Base-by-base conservation (phyloP, 1,139 yeast genomes). In the Kluyveromyces sp. region DNA sequence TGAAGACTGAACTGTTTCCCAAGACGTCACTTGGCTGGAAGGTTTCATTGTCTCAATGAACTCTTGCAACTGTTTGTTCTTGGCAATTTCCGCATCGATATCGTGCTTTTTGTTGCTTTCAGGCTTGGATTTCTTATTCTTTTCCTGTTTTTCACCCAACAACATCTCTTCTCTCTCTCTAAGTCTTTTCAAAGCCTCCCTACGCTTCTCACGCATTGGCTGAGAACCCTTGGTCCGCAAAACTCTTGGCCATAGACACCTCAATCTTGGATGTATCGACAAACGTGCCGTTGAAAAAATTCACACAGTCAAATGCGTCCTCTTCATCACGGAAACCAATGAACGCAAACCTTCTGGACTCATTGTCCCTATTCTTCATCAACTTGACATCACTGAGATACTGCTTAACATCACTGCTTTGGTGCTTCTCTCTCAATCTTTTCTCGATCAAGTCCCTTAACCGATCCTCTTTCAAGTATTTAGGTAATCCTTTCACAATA, bases 401-500 rank as follows among this genome's bases (percentile, higher is more conserved):
- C 26, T 65, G 64, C 28, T 51, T 45, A n/a, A 45, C 48, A 30
- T 50, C 49, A 3, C 54, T 53, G 36, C 43, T 51, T 6, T 50
- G 49, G 49, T 61, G 59, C 79, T 79, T 53, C 8, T 53, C 36
- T 4, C 50, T 43, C 45, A 62, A 47, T 54, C 80, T 72, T 53
- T 77, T 72, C 34, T 74, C 64, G 62, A 92, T 92, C 62, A 83
- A 92, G 29, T 75, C 77, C 51, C 74, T 73, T 50, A 92, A 70
- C 54, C 84, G 80, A 2, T 79, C 89, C 61, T 92, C 97, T 1
- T 83, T 79, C 51, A 81, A 76, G 62, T 86, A 86, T 53, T 74
- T 71, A 27, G 99, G 98, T 49, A 92, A 73, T 40, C 95, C 95
- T 65, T 88, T 94, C n/a, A 94, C 96, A 57, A 92, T 92, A 49